phyloP scores from a whole-genome alignment of 129 eudicot genomes.

The Pulicaria dysenterica region DNA sequence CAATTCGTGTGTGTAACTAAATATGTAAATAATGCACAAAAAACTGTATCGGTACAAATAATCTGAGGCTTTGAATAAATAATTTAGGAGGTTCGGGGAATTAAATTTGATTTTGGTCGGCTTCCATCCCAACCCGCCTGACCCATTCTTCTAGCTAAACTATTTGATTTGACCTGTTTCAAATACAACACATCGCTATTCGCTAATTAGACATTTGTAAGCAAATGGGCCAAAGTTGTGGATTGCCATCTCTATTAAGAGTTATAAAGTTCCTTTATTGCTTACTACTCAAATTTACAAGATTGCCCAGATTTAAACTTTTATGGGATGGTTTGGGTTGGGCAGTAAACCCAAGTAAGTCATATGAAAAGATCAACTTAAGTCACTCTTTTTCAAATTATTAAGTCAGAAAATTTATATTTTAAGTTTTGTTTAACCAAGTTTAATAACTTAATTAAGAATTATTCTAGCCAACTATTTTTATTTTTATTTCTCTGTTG shows the following conservation, averaged over 20 bases:
- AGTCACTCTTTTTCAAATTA: too few relatives aligned
- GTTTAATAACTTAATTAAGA: not conserved
- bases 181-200: not conserved
- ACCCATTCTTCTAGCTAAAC: not conserved
- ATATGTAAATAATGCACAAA: not conserved
- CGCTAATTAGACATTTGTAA: not conserved
- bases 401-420: too few relatives aligned
- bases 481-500: not conserved
- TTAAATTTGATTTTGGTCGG: not conserved
- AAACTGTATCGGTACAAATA: not conserved
- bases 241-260: not conserved
- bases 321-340: slow-evolving; percentile 1
- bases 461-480: slow-evolving; percentile 6
- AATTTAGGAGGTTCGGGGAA: not conserved
- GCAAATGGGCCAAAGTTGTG: not conserved
- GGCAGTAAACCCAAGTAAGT: slow-evolving; percentile 3
- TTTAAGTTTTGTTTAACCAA: not conserved
- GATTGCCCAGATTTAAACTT: not conserved
- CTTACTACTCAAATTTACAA: slow-evolving; percentile 8
- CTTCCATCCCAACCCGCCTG: not conserved
- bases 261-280: not conserved
- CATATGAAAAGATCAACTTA: slow-evolving; percentile 5
- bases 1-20: not conserved
- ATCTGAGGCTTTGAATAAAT: not conserved
- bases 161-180: not conserved